Base-by-base conservation (phyloP, 129 eudicot genomes). In the Saposhnikovia divaricata region DNA sequence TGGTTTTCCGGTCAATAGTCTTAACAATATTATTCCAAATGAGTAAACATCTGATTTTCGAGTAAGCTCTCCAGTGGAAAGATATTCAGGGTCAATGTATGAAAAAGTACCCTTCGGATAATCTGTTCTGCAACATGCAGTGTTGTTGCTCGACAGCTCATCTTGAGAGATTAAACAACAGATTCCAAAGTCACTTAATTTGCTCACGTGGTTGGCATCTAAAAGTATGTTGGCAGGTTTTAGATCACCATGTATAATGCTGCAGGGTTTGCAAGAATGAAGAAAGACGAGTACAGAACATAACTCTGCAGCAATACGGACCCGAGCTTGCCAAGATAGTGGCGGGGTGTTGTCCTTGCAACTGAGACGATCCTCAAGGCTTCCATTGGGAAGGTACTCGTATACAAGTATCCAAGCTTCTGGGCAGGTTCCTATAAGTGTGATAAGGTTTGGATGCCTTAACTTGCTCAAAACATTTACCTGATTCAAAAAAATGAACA, bases 341-440 rank as follows among this genome's bases (percentile, higher is more conserved):
- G 99, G 99, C 18, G 95, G 89, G 42, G 91, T 85, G 75, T 92
- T 96, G 86, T 89, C 84, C 84, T 85, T 90, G 92, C 99, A 92
- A 71, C 40, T 78, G 74, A 96, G 97, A 39, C 97, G 95, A 79
- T 92, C 99, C 83, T 96, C 99, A 4, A 96, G 91, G 87, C 98
- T 96, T 84, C 99, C 99, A 18, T 89, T 84, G 13, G 93, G 86
- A 71, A 90, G 91, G 80, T 89, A 96, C 85, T 96, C 99, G 51
- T 96, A 94, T 10, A 94, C 61, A 21, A 94, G 90, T 68, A 89
- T 83, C 86, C 89, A 88, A 44, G 90, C 85, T 80, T 90, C 93
- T 9, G 96, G 89, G 81, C 98, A 94, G 76, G 93, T 90, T 77
- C 98, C 98, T 76, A 94, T 84, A 3, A 94, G 92, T 57, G 96